Percentiles rank a stretch among this genome's conserved stretches.
These are phyloP conservation scores for Trypanosoma lewisi DNA, from an alignment of 208 protist genomes.

Conservation along the genomic window DNA sequence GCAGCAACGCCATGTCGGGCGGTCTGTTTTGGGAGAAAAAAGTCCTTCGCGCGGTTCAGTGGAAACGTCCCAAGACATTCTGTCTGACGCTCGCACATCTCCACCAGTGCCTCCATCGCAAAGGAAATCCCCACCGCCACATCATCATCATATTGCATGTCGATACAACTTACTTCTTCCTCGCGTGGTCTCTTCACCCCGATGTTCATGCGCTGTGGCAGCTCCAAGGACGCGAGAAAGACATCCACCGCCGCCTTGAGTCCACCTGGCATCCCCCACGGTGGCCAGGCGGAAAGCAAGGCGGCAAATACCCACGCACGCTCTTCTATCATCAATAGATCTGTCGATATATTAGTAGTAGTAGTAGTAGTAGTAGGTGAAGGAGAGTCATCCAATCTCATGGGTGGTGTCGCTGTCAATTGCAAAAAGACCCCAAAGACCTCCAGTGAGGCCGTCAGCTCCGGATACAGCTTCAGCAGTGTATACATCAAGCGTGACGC, in stretches of 20 bases:
- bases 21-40: conserved; percentile 12
- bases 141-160: neutral
- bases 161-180: neutral
- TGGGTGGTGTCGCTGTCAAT: neutral
- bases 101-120: conserved; percentile 25
- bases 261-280: conserved; percentile 17
- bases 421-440: conserved; percentile 21
- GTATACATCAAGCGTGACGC: conserved; percentile 13
- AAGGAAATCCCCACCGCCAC: neutral
- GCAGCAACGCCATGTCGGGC: neutral
- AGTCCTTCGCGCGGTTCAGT: conserved; percentile 26
- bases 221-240: conserved; percentile 23
- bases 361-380: no score
- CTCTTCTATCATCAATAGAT: neutral
- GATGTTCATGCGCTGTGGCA: neutral
- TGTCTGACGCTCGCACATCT: conserved; percentile 24
- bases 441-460: conserved; percentile 18
- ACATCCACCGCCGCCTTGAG: conserved; percentile 8
- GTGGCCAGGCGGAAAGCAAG: conserved; percentile 16
- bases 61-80: conserved; percentile 21
- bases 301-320: conserved; percentile 26
- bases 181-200: conserved; percentile 15
- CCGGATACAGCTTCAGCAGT: conserved; percentile 5
- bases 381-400: no score
- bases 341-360: neutral